These are phyloP conservation scores for Phlebiopsis gigantea DNA, from an alignment of 768 basidiomycete genomes.

Conservation along the genomic window DNA sequence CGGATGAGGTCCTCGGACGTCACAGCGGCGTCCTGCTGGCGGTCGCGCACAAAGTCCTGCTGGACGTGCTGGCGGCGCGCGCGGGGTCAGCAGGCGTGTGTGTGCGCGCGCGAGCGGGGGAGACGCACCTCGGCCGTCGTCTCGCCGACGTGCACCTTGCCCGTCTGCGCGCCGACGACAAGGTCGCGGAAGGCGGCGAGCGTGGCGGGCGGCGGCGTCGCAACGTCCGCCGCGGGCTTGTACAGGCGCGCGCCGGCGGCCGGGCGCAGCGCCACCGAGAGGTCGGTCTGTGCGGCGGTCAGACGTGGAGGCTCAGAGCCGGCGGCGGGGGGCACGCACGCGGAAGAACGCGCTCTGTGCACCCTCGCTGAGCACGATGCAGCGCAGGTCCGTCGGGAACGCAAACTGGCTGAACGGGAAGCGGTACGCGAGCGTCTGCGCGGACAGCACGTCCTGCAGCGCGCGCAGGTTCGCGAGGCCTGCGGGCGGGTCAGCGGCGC, in stretches of 20 bases:
- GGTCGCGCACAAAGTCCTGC: conserved; percentile 58
- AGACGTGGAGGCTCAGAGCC: neutral
- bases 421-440: conserved; percentile 64
- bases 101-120: neutral
- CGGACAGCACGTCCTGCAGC: conserved; percentile 56
- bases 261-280: conserved; percentile 43
- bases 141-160: conserved; percentile 48
- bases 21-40: conserved; percentile 32
- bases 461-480: conserved; percentile 61
- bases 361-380: conserved; percentile 58
- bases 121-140: conserved; percentile 51
- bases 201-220: conserved; percentile 40
- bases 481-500: too few species aligned
- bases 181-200: conserved; percentile 54
- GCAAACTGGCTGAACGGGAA: conserved; percentile 73
- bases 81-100: neutral
- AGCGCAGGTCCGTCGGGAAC: conserved; percentile 71
- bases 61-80: conserved; percentile 65
- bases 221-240: conserved; percentile 38
- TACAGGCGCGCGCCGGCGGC: conserved; percentile 36
- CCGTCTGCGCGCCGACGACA: conserved; percentile 55
- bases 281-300: conserved; percentile 44
- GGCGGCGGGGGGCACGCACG: conserved; percentile 31
- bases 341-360: conserved; percentile 69
- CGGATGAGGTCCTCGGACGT: conserved; percentile 61